A percentile compares a stretch with the other conserved stretches of the same genome.
Evolutionary conservation across 352 stramenopile species (phyloP).

Genomic region (Thraustotheca clavata): DNA sequence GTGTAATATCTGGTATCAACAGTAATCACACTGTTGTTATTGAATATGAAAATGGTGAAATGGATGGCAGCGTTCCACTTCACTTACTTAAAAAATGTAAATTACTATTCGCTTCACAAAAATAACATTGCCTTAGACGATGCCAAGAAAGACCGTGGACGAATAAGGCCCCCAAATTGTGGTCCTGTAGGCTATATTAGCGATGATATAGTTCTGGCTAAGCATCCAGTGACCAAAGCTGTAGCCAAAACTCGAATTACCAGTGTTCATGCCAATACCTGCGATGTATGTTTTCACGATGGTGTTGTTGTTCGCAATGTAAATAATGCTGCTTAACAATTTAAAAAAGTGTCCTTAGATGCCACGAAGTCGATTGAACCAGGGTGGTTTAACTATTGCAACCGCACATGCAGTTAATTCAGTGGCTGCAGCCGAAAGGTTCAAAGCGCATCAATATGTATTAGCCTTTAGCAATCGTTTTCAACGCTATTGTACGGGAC

Average conservation of each 20-base stretch:
- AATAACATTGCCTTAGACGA: neutral
- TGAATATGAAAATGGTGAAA: slow-evolving; percentile 17
- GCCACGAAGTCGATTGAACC: slow-evolving; percentile 1
- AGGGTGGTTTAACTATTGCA: neutral
- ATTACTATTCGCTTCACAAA: neutral
- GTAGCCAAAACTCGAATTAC: neutral
- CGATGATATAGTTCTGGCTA: slow-evolving; percentile 4
- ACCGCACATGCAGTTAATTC: neutral
- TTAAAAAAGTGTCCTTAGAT: neutral
- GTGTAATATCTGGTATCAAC: slow-evolving; percentile 13
- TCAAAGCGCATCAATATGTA: neutral
- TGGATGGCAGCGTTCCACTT: neutral
- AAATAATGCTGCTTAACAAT: neutral
- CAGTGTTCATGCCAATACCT: neutral
- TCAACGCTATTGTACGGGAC: slow-evolving; percentile 14
- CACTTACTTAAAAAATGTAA: slow-evolving; percentile 1
- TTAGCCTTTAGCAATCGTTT: slow-evolving; percentile 8
- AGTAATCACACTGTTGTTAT: slow-evolving; percentile 1
- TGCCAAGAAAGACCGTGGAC: neutral
- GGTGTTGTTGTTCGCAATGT: neutral
- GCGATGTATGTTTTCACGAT: slow-evolving; percentile 2
- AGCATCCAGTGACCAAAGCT: slow-evolving; percentile 2
- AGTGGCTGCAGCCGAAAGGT: neutral
- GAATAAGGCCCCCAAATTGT: neutral
- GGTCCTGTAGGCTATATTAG: neutral